phyloP scores from a whole-genome alignment of 2,329 filamentous ascomycete genomes.

The Beauveria sp. region DNA sequence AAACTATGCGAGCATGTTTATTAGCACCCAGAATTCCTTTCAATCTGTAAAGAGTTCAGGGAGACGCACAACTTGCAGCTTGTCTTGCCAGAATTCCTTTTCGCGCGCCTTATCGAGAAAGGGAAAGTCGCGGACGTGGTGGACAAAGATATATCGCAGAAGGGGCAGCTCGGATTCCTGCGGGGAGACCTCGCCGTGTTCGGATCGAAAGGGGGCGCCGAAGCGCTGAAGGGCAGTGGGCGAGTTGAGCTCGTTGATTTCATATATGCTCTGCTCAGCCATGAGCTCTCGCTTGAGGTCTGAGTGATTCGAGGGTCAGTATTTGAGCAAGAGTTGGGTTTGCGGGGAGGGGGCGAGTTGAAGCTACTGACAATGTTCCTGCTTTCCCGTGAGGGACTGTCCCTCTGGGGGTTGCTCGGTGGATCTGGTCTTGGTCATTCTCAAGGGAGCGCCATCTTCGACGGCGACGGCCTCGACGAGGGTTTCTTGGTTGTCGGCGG shows the following conservation, averaged over 20 bases:
- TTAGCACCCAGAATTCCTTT: not conserved
- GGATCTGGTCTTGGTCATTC: constrained; percentile 16
- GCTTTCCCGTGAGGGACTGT: constrained; percentile 74
- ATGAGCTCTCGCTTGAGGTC: constrained; percentile 96
- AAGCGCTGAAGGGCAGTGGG: constrained; percentile 92
- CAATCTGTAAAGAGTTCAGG: not conserved
- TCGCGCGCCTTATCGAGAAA: constrained; percentile 94
- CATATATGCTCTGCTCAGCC: constrained; percentile 77
- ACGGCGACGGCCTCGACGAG: constrained; percentile 16
- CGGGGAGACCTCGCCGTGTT: constrained; percentile 85
- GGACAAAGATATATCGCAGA: constrained; percentile 91
- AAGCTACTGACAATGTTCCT: constrained; percentile 77
- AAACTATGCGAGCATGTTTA: constrained; percentile 50
- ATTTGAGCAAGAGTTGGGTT: not conserved
- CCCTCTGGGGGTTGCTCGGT: constrained; percentile 27
- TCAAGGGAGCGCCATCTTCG: constrained; percentile 11
- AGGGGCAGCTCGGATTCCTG: constrained; percentile 91
- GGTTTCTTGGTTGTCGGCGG: constrained; percentile 19
- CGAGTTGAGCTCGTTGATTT: constrained; percentile 88
- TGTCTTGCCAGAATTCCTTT: constrained; percentile 99
- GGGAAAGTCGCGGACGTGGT: constrained; percentile 95
- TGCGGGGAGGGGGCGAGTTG: not conserved
- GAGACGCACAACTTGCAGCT: constrained; percentile 74
- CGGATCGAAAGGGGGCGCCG: constrained; percentile 88
- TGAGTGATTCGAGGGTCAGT: constrained; percentile 27